Evolutionary conservation across 768 basidiomycete species (phyloP), one percentile per base, ranked within the genome.

Genomic region (Lentinula edodes): DNA sequence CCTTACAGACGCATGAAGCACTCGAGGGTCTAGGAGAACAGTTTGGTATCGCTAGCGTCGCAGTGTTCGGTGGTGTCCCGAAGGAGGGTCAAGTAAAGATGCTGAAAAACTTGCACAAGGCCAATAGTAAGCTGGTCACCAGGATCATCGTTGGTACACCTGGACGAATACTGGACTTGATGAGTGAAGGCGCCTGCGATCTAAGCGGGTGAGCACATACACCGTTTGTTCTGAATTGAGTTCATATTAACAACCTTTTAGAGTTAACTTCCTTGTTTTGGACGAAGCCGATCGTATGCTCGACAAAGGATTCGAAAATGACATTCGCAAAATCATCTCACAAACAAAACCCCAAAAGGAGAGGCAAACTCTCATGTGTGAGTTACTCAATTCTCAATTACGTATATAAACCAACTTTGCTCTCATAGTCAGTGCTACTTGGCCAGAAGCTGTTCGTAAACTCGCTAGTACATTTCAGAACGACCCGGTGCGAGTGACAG

Each of bases 271-370:
- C 75, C 78, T 98, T 20, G 96, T 98, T 9, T 78, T 99, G 63
- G 97, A 99, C 70, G 97, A 99, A 76, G 97, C 97, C 6, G 96
- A 98, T 75, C 83, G 96, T 55, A 98, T 98, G 96, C 80, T 99
- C 54, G 97, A 98, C 72, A 94, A 90, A 73, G 97, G 96, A 0
- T 99, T 99, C 71, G 97, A 99, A 72, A 97, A 98, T 68, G 97
- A 98, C 71, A 97, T 98, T 62, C 80, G 93, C 57, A 84, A 80
- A 62, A 98, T 99, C 69, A 95, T 98, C 63, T 86, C 83, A 7
- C 78, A 81, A 60, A 86, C 88, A 1, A 83, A 87, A 75, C 84
- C 84, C 69, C 79, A 82, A 39, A 71, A 78, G n/a, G 81, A 84
- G 61, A 83, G 94, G 51, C 93, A 95, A 76, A 96, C 93, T 6